Conservation (phyloP, 176 grass and related monocot genomes). For the Musa beccarii region DNA sequence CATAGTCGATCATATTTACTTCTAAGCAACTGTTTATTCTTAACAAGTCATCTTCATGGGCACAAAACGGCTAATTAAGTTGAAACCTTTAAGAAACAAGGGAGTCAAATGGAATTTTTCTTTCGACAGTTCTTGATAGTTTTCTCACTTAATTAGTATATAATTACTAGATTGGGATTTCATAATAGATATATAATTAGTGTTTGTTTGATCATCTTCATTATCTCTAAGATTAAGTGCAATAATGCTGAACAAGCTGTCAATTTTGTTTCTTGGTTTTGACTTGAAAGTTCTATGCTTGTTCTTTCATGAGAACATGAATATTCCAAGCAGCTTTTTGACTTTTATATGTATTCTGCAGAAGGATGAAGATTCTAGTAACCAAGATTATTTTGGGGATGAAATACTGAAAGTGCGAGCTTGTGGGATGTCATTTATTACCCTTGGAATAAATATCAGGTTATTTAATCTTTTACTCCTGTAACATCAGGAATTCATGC, state of each 20-base stretch:
- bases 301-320: not conserved
- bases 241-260: not conserved
- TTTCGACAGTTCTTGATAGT: not conserved
- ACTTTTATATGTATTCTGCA: slow-evolving; percentile 31
- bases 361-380: slow-evolving; percentile 29
- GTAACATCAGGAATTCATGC: slow-evolving; percentile 1
- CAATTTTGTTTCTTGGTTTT: not conserved
- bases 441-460: slow-evolving; percentile 94
- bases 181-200: not conserved
- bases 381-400: slow-evolving; percentile 54
- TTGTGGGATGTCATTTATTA: slow-evolving; percentile 78
- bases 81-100: not conserved
- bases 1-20: not conserved
- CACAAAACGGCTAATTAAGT: not conserved
- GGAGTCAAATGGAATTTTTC: not conserved
- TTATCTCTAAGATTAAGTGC: not conserved
- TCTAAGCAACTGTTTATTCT: not conserved
- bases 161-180: not conserved
- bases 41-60: not conserved
- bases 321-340: not conserved
- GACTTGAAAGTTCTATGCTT: not conserved
- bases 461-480: slow-evolving; percentile 24
- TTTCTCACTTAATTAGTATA: not conserved
- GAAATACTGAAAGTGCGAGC: slow-evolving; percentile 93
- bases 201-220: not conserved